Evolutionary conservation across 2,329 filamentous ascomycete species (phyloP).

Genomic region (Fusarium fujikuroi): DNA sequence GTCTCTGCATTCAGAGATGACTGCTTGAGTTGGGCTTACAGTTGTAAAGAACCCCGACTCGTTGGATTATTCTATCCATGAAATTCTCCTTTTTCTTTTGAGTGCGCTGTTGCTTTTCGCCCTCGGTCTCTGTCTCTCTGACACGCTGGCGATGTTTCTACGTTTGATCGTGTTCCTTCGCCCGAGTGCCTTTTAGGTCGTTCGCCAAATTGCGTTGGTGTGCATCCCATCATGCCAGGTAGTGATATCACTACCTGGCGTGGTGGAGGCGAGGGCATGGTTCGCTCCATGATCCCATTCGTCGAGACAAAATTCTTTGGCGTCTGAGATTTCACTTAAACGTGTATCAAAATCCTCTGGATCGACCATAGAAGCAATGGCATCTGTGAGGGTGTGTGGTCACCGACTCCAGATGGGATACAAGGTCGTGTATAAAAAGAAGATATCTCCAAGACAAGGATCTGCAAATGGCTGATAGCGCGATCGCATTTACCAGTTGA

Average conservation of each 20-base stretch:
- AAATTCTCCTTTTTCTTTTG: too few species aligned
- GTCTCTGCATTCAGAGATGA: too few species aligned
- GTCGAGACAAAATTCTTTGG: neutral
- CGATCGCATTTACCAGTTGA: neutral
- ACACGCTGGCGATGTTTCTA: too few species aligned
- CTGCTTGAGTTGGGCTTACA: too few species aligned
- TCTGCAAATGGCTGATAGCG: neutral
- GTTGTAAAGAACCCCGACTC: too few species aligned
- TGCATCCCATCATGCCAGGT: too few species aligned
- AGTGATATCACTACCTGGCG: neutral
- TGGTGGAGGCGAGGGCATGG: neutral
- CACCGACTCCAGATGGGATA: neutral
- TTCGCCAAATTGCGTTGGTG: too few species aligned
- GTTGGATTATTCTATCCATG: too few species aligned
- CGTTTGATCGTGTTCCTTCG: too few species aligned
- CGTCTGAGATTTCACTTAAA: neutral
- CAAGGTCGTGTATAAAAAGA: neutral
- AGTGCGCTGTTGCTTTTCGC: too few species aligned
- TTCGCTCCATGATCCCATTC: neutral
- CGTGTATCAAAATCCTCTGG: neutral
- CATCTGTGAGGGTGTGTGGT: neutral
- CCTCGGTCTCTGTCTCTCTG: too few species aligned
- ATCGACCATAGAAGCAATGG: neutral
- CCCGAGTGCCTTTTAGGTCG: too few species aligned
- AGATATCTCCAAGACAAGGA: neutral